Base-by-base conservation (phyloP, 306 rosid species). In the Lotus japonicus region DNA sequence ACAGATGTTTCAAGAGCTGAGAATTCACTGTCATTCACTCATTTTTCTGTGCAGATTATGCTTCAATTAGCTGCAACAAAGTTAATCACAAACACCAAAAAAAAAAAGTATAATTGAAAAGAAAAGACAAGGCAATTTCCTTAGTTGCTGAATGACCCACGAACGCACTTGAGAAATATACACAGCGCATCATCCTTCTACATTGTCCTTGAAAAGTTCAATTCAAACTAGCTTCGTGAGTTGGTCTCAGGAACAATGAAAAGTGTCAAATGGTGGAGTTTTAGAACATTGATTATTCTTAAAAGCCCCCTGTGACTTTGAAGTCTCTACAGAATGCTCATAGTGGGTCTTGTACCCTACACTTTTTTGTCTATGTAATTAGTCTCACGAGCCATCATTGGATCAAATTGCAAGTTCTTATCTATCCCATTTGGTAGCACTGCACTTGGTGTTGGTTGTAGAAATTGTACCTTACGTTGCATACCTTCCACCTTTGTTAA, bases 401-500 rank as follows among this genome's bases (percentile, higher is more conserved):
- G 13, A 44, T 23, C 39, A 66, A 64, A 17, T 49, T 45, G 66
- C 68, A 53, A 52, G 18, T 0, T 5, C 36, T 31, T 31, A 6
- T 26, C 0, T 2, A 2, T 5, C 36, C 72, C 52, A 41, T 45
- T 50, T 9, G 31, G 26, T 44, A 63, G 56, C 43, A 39, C 12
- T 59, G 68, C 76, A 26, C 59, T 54, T 64, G 59, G 63, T 70
- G 81, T 63, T 66, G 39, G 45, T 73, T 78, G 77, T 70, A 79
- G 68, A 76, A 61, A 28, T 76, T 60, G 82, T 62, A 46, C 56
- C 28, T 71, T 46, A 8, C 14, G 26, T 5, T 18, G 1, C 17
- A 45, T 79, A 39, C 57, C 70, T 80, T 74, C 80, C 80, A 71
- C 17, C 59, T 49, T 53, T 45, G 17, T 16, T 58, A 58, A 50